Evolutionary conservation across 306 rosid species (phyloP).

Genomic region (Sicyos baderoa): DNA sequence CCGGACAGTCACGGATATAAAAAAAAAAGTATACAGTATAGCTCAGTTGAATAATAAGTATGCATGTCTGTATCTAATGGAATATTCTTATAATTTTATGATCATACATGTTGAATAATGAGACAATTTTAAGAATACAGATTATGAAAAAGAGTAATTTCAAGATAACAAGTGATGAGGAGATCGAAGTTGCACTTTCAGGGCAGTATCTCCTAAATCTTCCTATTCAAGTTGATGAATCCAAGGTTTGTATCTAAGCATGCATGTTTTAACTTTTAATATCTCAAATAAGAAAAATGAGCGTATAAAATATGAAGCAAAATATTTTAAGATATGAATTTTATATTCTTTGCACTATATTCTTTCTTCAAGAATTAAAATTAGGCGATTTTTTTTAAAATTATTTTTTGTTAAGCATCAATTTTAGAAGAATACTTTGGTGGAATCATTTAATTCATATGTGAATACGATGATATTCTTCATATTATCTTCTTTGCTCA

Average conservation of each 20-base stretch:
- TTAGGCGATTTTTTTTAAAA: too few relatives aligned
- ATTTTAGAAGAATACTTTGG: too few relatives aligned
- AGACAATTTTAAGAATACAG: constrained; percentile 34
- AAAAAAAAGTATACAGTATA: not conserved
- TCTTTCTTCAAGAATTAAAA: not conserved
- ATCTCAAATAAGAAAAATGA: not conserved
- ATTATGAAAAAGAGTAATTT: constrained; percentile 95
- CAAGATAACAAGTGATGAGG: constrained; percentile 65
- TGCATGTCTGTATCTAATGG: not conserved
- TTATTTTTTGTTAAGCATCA: not conserved
- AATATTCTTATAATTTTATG: not conserved
- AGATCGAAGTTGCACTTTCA: constrained; percentile 70
- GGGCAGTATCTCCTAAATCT: constrained; percentile 95
- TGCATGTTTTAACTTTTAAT: not conserved
- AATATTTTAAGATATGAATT: not conserved
- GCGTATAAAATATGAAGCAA: not conserved
- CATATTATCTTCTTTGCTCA: constrained; percentile 27
- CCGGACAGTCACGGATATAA: too few relatives aligned
- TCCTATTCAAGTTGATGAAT: constrained; percentile 82
- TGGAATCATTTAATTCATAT: too few relatives aligned
- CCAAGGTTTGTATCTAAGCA: constrained; percentile 52
- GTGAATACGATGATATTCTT: constrained; percentile 12
- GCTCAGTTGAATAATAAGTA: too few relatives aligned
- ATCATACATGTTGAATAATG: constrained; percentile 1
- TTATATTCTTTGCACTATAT: not conserved